Base-by-base conservation (phyloP, 2,329 filamentous ascomycete species). In the Penicillium sp. region DNA sequence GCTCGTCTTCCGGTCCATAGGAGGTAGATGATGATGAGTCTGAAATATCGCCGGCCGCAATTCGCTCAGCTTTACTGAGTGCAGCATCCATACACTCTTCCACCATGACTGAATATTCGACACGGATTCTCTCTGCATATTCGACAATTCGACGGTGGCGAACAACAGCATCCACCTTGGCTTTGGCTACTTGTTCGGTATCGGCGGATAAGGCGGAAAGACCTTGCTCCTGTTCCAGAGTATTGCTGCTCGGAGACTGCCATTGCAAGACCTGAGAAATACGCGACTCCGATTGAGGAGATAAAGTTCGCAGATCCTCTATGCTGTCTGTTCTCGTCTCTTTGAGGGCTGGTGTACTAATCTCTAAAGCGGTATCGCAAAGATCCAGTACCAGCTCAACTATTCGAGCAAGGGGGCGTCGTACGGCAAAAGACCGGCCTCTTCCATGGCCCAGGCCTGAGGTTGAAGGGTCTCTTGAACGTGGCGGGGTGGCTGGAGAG, bases 41-140 rank as follows among this genome's bases (percentile, higher is more conserved):
- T 61, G 88, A 93, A 16, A 95, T 76, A 52, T 92, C 85, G 11
- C 93, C 93, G 45, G 90, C 86, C 47, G 91, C 91, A 63, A 97
- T 93, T 50, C 87, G 87, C 55, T 90, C 89, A 53, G 94, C 92
- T 73, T 97, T 97, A 62, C 84, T 84, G 74, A 97, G 83, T 8
- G 94, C 94, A 60, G 91, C 91, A 59, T 95, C 88, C 52, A 99
- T 96, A 69, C 94, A 99, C 65, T 97, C 91, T 67, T 97, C 91
- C 2, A 99, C 93, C 57, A 97, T 81, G 24, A 95, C 84, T 26
- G 93, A 89, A 66, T 97, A 96, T 67, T 99, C 94, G 47, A 97
- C 83, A 3, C 95, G 89, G 61, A 99, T 96, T 30, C 95, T 87
- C 74, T 99, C 94, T 0, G 92, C 87, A 69, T 99, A 99, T 71